Base-by-base conservation (phyloP, 306 rosid genomes). In the Prosopis cineraria region DNA sequence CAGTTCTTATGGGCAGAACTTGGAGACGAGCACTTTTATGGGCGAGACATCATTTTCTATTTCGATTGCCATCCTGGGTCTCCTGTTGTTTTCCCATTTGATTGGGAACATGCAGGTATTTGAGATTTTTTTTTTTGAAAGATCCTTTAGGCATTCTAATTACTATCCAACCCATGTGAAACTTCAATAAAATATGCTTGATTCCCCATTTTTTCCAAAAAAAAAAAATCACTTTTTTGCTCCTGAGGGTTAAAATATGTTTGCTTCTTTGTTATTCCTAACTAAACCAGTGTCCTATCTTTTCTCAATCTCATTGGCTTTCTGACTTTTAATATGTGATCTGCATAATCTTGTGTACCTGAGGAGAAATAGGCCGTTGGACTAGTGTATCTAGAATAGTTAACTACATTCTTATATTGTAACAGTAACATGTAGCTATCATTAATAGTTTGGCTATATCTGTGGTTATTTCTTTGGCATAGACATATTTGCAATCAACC, bases 101-200 rank as follows among this genome's bases (percentile, higher is more conserved):
- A 94, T 94, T 47, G 98, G 98, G 73, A 94, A 94, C 80, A 90
- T 94, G 98, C 98, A 94, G 98, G 98, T 90, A 87, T 48, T 43
- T 73, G 30, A 68, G 58, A 33, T 59, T 34, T 24, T n/a, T 34
- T 7, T 48, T 33, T 34, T n/a, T 19, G 6, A n/a, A 36, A 36
- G 20, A 7, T 47, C 10, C 6, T 17, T 47, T 47, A 52, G 11
- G 27, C 2, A 52, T 44, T 65, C 25, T 25, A 68, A 50, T 70
- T 76, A 58, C 70, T 44, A 36, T 64, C 45, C 64, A 39, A 45
- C 48, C 64, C 44, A 55, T 82, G 48, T 67, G 25, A 37, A 79
- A 63, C 41, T 67, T n/a, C 10, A 33, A 63, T 69, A 22, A n/a
- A n/a, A n/a, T n/a, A n/a, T 59, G 20, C 27, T 25, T 29, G 30